Percentiles rank a stretch among this genome's conserved stretches.
Evolutionary conservation across 2,329 filamentous ascomycete species (phyloP).

Genomic region (Fusarium albidum): DNA sequence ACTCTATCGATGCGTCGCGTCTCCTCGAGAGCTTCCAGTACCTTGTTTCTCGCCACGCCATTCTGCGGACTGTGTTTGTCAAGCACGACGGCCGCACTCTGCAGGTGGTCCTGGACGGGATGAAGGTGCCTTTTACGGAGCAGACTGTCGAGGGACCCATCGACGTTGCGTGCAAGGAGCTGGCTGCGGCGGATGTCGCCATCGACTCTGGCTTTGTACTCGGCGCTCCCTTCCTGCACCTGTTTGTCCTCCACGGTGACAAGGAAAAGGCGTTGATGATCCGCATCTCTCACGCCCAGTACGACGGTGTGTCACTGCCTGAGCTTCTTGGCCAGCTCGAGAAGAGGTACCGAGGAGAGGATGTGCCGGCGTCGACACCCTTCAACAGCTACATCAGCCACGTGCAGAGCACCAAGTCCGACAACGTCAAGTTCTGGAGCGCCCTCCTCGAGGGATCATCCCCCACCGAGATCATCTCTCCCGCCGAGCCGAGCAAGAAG

Average conservation of each 20-base stretch:
- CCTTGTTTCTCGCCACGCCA: constrained; percentile 34
- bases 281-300: constrained; percentile 57
- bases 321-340: constrained; percentile 51
- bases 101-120: constrained; percentile 34
- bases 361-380: constrained; percentile 25
- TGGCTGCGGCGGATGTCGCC: constrained; percentile 23
- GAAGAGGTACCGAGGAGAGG: constrained; percentile 46
- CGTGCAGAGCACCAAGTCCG: constrained; percentile 1
- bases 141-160: constrained; percentile 11
- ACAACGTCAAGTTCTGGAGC: constrained; percentile 33
- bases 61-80: constrained; percentile 40
- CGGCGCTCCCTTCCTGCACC: constrained; percentile 28
- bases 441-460: constrained; percentile 29
- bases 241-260: constrained; percentile 28
- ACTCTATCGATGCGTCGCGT: constrained; percentile 27
- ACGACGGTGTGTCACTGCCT: constrained; percentile 57
- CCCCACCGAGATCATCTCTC: constrained; percentile 29
- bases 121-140: constrained; percentile 28
- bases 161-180: constrained; percentile 27
- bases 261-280: constrained; percentile 37
- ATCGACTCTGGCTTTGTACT: constrained; percentile 20
- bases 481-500: constrained; percentile 24
- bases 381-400: constrained; percentile 33
- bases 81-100: constrained; percentile 19
- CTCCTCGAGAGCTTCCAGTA: constrained; percentile 34